A percentile compares a stretch with the other conserved stretches of the same genome.
Evolutionary conservation across 1,139 yeast genomes (phyloP).

Genomic region (Blastobotrys buckinghamii): DNA sequence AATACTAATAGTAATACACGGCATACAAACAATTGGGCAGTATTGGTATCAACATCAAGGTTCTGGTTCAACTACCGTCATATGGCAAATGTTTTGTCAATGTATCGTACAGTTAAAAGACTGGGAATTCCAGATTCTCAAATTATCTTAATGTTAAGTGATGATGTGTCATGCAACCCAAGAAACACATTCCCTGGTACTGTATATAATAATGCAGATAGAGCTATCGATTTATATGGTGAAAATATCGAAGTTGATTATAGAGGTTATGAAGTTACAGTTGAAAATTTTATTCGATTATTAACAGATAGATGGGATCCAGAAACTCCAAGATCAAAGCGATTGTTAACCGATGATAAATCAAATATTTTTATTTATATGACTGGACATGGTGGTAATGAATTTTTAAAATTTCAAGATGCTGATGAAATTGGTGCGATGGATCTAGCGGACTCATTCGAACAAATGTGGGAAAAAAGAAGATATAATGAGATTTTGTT

Average conservation of each 20-base stretch:
- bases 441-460: slow-evolving; percentile 96
- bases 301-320: slow-evolving; percentile 94
- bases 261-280: slow-evolving; percentile 96
- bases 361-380: slow-evolving; percentile 89
- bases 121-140: slow-evolving; percentile 97
- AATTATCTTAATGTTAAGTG: slow-evolving; percentile 90
- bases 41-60: slow-evolving; percentile 87
- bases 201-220: slow-evolving; percentile 89
- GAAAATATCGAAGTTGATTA: slow-evolving; percentile 94
- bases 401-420: slow-evolving; percentile 93
- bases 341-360: slow-evolving; percentile 86
- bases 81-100: slow-evolving; percentile 91
- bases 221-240: slow-evolving; percentile 91
- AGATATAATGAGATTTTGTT: slow-evolving; percentile 92
- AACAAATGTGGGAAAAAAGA: slow-evolving; percentile 93
- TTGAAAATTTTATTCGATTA: slow-evolving; percentile 84
- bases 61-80: slow-evolving; percentile 98
- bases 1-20: background rate
- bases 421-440: slow-evolving; percentile 96
- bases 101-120: slow-evolving; percentile 92
- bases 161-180: slow-evolving; percentile 95
- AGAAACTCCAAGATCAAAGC: slow-evolving; percentile 86
- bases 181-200: slow-evolving; percentile 95
- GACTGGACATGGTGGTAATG: slow-evolving; percentile 99
- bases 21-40: slow-evolving; percentile 48